Percentiles rank a stretch among this genome's conserved stretches.
Evolutionary conservation across 352 stramenopile genomes (phyloP).

Genomic region (Globisporangium camurandrum): DNA sequence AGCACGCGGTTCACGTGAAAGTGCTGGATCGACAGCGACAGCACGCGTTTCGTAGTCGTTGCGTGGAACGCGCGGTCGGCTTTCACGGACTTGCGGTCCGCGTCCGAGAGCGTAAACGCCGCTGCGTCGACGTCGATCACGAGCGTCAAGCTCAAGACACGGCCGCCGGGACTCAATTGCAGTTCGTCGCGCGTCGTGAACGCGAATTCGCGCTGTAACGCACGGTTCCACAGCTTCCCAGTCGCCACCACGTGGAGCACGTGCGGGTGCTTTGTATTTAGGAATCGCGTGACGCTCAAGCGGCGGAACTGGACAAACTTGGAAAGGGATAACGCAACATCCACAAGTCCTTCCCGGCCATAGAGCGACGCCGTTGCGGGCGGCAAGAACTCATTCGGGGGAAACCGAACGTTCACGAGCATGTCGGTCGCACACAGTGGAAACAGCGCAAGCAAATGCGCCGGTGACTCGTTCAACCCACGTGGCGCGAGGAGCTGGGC

Average conservation of each 20-base stretch:
- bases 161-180: conserved; percentile 62
- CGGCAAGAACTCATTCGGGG: conserved; percentile 24
- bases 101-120: conserved; percentile 73
- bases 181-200: conserved; percentile 83
- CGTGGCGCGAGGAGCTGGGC: conserved; percentile 62
- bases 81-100: conserved; percentile 59
- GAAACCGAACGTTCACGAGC: conserved; percentile 63
- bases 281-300: conserved; percentile 62
- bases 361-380: conserved; percentile 37
- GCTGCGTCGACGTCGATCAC: conserved; percentile 79
- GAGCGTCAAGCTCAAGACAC: conserved; percentile 74
- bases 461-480: conserved; percentile 34
- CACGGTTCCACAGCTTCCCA: conserved; percentile 79
- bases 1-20: conserved; percentile 94
- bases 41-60: conserved; percentile 73
- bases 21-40: conserved; percentile 88
- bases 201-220: conserved; percentile 63
- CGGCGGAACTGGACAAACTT: conserved; percentile 70
- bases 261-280: conserved; percentile 77
- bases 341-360: conserved; percentile 72
- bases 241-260: conserved; percentile 66
- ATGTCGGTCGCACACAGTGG: conserved; percentile 80
- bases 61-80: conserved; percentile 57
- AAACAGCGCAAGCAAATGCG: conserved; percentile 68
- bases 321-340: conserved; percentile 66